Conservation (phyloP, 148 eudicot genomes). For the Camellia lanceoleosa region DNA sequence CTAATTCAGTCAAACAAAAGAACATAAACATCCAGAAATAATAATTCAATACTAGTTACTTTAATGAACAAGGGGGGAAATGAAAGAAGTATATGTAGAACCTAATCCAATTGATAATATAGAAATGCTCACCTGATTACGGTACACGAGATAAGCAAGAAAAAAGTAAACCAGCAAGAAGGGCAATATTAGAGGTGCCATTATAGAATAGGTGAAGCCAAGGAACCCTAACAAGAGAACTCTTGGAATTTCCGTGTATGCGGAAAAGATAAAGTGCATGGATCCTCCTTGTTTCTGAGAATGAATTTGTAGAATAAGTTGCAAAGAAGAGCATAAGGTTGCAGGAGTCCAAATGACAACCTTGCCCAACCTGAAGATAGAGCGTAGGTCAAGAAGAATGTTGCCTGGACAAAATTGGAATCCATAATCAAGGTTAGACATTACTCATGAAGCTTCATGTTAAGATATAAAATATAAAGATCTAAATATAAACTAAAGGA, state of each 20-base stretch:
- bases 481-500: not conserved
- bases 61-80: not conserved
- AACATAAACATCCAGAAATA: not conserved
- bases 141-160: constrained; percentile 81
- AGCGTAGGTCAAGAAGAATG: constrained; percentile 82
- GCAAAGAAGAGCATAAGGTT: constrained; percentile 66
- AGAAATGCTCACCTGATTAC: constrained; percentile 75
- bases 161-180: constrained; percentile 78
- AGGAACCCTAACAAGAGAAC: constrained; percentile 74
- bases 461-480: too few relatives aligned
- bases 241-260: constrained; percentile 92
- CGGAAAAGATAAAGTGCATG: constrained; percentile 66
- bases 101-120: not conserved
- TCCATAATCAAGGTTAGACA: not conserved
- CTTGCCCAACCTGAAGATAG: constrained; percentile 98
- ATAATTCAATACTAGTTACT: not conserved
- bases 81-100: not conserved
- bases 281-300: constrained; percentile 49
- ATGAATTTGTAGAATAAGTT: constrained; percentile 46
- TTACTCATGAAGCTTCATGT: not conserved
- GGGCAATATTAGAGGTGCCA: constrained; percentile 87
- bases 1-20: not conserved
- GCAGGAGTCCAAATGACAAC: constrained; percentile 83
- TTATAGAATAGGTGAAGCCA: constrained; percentile 64
- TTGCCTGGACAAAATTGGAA: constrained; percentile 53